A percentile compares a stretch with the other conserved stretches of the same genome.
Evolutionary conservation across 495 filamentous ascomycete genomes (phyloP).

Genomic region (Penicillium flavigenum): DNA sequence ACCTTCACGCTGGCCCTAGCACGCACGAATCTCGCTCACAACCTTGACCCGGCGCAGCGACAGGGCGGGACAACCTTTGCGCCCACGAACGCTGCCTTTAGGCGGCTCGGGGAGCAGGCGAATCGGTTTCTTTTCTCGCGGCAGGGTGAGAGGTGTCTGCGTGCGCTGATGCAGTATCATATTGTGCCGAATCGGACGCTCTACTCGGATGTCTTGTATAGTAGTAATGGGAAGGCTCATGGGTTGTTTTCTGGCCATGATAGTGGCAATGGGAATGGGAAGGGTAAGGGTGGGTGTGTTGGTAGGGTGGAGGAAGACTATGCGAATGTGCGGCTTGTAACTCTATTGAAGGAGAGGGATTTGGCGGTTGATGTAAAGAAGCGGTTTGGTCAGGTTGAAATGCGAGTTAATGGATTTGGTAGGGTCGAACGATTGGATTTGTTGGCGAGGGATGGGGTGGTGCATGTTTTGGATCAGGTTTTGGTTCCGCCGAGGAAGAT

Average conservation of each 20-base stretch:
- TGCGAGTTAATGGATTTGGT: slow-evolving; percentile 69
- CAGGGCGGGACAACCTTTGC: slow-evolving; percentile 69
- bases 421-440: slow-evolving; percentile 63
- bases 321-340: slow-evolving; percentile 64
- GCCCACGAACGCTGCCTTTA: slow-evolving; percentile 74
- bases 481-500: slow-evolving; percentile 69
- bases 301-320: slow-evolving; percentile 17
- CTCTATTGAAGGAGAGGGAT: slow-evolving; percentile 57
- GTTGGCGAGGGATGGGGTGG: slow-evolving; percentile 68
- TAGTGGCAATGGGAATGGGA: slow-evolving; percentile 9
- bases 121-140: slow-evolving; percentile 78
- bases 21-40: slow-evolving; percentile 62
- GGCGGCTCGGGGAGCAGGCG: slow-evolving; percentile 61
- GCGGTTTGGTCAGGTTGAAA: slow-evolving; percentile 58
- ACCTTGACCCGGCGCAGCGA: slow-evolving; percentile 40
- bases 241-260: slow-evolving; percentile 7
- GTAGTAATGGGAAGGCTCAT: slow-evolving; percentile 18
- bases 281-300: slow-evolving; percentile 19
- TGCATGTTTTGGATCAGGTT: slow-evolving; percentile 69
- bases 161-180: slow-evolving; percentile 74
- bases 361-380: slow-evolving; percentile 66
- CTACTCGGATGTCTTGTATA: slow-evolving; percentile 66
- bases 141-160: slow-evolving; percentile 67
- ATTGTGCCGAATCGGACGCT: slow-evolving; percentile 71
- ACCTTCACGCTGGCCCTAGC: slow-evolving; percentile 70